Conservation (phyloP, 495 filamentous ascomycete species). For the Neurospora sp. region DNA sequence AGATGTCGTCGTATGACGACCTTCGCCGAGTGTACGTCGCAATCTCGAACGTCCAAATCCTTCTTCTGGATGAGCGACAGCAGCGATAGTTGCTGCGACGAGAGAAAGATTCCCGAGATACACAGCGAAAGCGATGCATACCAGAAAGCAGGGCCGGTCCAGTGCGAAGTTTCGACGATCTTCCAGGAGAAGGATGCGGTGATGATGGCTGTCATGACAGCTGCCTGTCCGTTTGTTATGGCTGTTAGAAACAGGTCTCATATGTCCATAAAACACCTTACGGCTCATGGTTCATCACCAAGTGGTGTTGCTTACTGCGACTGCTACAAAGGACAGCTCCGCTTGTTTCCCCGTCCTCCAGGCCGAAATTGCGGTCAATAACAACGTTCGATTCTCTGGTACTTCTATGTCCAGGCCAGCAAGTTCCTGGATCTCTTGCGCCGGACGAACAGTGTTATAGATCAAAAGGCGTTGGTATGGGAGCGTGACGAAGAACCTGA, state of each 20-base stretch:
- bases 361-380: no score
- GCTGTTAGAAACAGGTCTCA: no score
- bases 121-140: not conserved
- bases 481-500: not conserved
- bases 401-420: no score
- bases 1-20: no score
- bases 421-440: not conserved
- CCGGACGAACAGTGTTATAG: not conserved
- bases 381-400: no score
- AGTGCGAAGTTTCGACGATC: not conserved
- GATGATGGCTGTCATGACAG: conserved; percentile 1
- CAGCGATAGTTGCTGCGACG: not conserved
- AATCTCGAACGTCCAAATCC: no score
- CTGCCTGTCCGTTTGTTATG: no score
- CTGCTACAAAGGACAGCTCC: not conserved
- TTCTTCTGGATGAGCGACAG: not conserved
- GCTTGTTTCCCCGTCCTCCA: no score
- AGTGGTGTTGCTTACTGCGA: not conserved
- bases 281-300: no score
- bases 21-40: no score
- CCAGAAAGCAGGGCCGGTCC: conserved; percentile 3
- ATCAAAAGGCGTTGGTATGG: conserved; percentile 3
- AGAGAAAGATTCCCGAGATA: not conserved
- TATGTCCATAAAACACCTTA: no score
- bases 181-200: conserved; percentile 1